A percentile compares a stretch with the other conserved stretches of the same genome.
Evolutionary conservation across 768 basidiomycete genomes (phyloP).

Genomic region (Dendrothele bispora): DNA sequence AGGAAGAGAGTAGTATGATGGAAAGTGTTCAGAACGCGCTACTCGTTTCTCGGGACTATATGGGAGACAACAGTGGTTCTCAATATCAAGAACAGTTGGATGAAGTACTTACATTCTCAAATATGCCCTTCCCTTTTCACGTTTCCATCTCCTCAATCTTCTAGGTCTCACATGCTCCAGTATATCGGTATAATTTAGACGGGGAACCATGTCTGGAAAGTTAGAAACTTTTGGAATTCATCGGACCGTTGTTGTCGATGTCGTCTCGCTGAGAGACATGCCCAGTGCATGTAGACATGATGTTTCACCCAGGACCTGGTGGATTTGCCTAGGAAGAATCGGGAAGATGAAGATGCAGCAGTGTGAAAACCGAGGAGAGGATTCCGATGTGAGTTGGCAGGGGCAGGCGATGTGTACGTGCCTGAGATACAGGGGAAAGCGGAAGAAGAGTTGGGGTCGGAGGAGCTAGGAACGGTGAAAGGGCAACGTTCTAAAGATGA

Average conservation of each 20-base stretch:
- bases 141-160: too few species aligned
- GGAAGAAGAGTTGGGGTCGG: background rate
- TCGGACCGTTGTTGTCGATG: slow-evolving; percentile 43
- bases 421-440: too few species aligned
- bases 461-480: slow-evolving; percentile 39
- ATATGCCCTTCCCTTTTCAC: too few species aligned
- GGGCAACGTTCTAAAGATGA: slow-evolving; percentile 60
- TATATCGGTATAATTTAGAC: slow-evolving; percentile 38
- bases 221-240: slow-evolving; percentile 50
- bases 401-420: slow-evolving; percentile 54
- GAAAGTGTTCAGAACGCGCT: too few species aligned
- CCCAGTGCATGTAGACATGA: slow-evolving; percentile 63
- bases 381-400: slow-evolving; percentile 68
- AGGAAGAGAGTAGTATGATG: too few species aligned
- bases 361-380: slow-evolving; percentile 62
- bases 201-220: slow-evolving; percentile 66
- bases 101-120: too few species aligned
- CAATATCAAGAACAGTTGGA: too few species aligned
- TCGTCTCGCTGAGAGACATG: too few species aligned
- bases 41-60: too few species aligned
- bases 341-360: slow-evolving; percentile 60
- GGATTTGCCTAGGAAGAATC: slow-evolving; percentile 53
- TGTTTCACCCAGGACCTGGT: slow-evolving; percentile 40
- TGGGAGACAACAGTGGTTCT: too few species aligned
- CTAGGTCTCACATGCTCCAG: too few species aligned